A percentile compares a stretch with the other conserved stretches of the same genome.
Conservation (phyloP, 2,329 filamentous ascomycete genomes). For the Davidsoniella neocaledoniae region DNA sequence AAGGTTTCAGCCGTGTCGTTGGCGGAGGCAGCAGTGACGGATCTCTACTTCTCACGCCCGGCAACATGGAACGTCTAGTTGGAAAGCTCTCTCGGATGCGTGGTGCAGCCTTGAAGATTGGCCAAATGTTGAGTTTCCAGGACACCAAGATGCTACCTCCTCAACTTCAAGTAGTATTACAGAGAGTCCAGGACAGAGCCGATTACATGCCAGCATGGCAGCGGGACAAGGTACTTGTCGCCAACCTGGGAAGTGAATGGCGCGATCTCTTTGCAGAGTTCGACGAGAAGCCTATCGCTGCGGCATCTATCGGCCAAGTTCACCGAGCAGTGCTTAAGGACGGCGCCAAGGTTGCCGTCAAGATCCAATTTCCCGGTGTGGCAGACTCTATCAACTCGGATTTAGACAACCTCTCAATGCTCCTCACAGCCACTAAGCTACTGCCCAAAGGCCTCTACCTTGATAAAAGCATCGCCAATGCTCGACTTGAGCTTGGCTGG, state of each 20-base stretch:
- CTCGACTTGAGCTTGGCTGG: conserved; percentile 80
- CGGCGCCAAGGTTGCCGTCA: conserved; percentile 70
- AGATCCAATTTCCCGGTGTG: conserved; percentile 94
- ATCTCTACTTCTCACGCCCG: conserved; percentile 72
- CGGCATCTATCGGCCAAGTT: conserved; percentile 92
- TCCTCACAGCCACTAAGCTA: conserved; percentile 78
- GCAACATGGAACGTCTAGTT: conserved; percentile 86
- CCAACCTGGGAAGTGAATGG: conserved; percentile 74
- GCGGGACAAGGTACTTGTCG: conserved; percentile 63
- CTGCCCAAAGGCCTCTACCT: conserved; percentile 85
- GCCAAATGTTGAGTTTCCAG: conserved; percentile 97
- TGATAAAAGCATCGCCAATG: conserved; percentile 94
- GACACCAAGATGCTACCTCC: conserved; percentile 87
- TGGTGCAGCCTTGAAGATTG: conserved; percentile 88
- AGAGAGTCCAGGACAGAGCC: conserved; percentile 86
- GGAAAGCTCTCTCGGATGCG: conserved; percentile 90
- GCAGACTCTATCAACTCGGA: conserved; percentile 93
- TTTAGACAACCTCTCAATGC: conserved; percentile 77
- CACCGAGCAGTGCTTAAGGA: conserved; percentile 69
- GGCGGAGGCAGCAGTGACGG: conserved; percentile 40
- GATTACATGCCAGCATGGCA: conserved; percentile 97
- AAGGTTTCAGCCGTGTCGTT: conserved; percentile 65
- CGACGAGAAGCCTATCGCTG: conserved; percentile 81
- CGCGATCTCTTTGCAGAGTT: conserved; percentile 68
- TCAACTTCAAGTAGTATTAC: conserved; percentile 74